Conservation (phyloP, 495 filamentous ascomycete genomes). For the Geoglossum glabrum region DNA sequence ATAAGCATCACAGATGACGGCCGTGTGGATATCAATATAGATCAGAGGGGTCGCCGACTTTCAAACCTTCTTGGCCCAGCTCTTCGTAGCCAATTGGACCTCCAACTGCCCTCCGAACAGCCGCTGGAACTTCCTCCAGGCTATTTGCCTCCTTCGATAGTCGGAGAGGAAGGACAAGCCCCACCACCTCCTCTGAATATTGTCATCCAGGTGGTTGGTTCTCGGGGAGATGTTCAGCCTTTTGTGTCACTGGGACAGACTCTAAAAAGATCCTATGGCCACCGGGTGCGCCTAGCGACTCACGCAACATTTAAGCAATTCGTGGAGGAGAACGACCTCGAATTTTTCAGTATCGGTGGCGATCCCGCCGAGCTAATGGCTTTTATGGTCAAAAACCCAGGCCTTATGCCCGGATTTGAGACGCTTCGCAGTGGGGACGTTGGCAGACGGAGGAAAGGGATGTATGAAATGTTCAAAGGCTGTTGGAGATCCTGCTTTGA, state of each 20-base stretch:
- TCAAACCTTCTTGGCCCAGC: slow-evolving; percentile 46
- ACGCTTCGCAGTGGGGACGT: slow-evolving; percentile 49
- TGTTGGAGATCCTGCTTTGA: slow-evolving; percentile 63
- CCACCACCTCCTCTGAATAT: slow-evolving; percentile 43
- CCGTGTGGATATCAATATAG: slow-evolving; percentile 56
- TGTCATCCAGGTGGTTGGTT: slow-evolving; percentile 64
- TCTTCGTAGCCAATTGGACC: slow-evolving; percentile 34
- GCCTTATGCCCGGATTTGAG: slow-evolving; percentile 51
- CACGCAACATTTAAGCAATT: slow-evolving; percentile 51
- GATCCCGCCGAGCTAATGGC: slow-evolving; percentile 66
- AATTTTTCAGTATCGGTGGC: slow-evolving; percentile 65
- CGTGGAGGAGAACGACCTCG: slow-evolving; percentile 46
- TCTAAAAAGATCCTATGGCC: slow-evolving; percentile 40
- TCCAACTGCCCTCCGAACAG: slow-evolving; percentile 16
- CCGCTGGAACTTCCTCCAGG: slow-evolving; percentile 27
- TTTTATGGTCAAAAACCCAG: slow-evolving; percentile 74
- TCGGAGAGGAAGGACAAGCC: slow-evolving; percentile 34
- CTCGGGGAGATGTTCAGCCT: slow-evolving; percentile 60
- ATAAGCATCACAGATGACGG: slow-evolving; percentile 36
- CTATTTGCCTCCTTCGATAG: slow-evolving; percentile 41
- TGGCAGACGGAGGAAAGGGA: slow-evolving; percentile 38
- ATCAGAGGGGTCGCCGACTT: slow-evolving; percentile 40
- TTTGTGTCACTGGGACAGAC: slow-evolving; percentile 48
- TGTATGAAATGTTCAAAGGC: slow-evolving; percentile 51
- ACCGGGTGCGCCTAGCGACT: slow-evolving; percentile 59